phyloP scores from a whole-genome alignment of 768 basidiomycete species.

The Serendipita sp. region DNA sequence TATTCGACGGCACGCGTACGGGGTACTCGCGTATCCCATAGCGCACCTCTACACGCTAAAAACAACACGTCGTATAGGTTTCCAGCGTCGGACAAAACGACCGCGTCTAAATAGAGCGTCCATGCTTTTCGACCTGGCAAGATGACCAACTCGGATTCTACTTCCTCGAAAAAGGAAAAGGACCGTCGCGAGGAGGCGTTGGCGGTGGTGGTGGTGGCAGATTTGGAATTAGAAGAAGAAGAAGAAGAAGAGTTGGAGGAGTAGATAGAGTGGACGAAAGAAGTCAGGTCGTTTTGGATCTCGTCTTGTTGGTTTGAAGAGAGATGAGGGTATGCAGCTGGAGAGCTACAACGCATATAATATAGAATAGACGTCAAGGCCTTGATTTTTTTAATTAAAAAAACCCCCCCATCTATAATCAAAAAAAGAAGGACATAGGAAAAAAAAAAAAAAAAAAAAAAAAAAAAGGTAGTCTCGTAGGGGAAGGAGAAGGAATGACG shows the following conservation, averaged over 20 bases:
- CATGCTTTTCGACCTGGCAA: conserved; percentile 49
- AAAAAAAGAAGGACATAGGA: too few species aligned
- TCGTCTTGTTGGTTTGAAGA: conserved; percentile 52
- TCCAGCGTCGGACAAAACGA: conserved; percentile 56
- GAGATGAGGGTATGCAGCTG: conserved; percentile 60
- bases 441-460: too few species aligned
- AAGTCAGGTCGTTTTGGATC: conserved; percentile 54
- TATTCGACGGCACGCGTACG: conserved; percentile 56
- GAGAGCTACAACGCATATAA: conserved; percentile 37
- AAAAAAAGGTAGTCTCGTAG: too few species aligned
- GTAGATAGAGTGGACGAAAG: conserved; percentile 44
- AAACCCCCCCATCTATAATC: background rate
- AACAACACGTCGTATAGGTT: conserved; percentile 66
- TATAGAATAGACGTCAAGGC: background rate
- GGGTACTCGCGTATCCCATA: conserved; percentile 72
- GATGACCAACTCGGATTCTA: conserved; percentile 32
- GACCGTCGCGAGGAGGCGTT: too few species aligned
- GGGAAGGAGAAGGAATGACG: background rate
- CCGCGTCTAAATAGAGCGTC: conserved; percentile 59
- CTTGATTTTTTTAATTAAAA: background rate
- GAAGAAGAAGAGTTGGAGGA: conserved; percentile 23
- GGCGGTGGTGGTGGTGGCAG: background rate
- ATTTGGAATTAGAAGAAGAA: background rate
- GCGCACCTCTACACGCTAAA: conserved; percentile 58
- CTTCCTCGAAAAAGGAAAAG: background rate